Conservation (phyloP, 805 yeast genomes). For the Candida bentonensis region DNA sequence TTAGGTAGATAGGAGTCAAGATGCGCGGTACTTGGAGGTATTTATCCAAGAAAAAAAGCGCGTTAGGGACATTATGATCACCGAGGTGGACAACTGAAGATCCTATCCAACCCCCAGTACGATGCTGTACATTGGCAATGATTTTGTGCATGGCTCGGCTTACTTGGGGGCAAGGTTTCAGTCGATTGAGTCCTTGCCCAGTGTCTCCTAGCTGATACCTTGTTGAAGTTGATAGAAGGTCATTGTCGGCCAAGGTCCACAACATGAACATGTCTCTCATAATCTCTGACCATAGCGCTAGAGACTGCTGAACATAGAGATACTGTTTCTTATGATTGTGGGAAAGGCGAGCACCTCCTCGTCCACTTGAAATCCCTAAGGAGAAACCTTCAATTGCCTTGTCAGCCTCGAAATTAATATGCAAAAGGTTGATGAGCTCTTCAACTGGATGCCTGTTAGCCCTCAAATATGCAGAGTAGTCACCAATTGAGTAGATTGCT, state of each 20-base stretch:
- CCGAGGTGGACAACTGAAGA: constrained; percentile 70
- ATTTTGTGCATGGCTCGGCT: constrained; percentile 59
- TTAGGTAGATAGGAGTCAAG: constrained; percentile 55
- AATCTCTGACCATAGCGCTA: constrained; percentile 61
- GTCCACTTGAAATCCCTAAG: constrained; percentile 52
- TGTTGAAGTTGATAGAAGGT: constrained; percentile 36
- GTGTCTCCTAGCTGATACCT: constrained; percentile 50
- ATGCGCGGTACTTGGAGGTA: constrained; percentile 70
- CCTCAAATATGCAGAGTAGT: constrained; percentile 57
- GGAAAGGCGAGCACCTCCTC: constrained; percentile 55
- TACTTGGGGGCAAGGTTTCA: constrained; percentile 58
- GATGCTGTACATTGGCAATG: constrained; percentile 47
- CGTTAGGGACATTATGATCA: constrained; percentile 75
- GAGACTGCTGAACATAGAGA: constrained; percentile 61
- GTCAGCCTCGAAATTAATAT: constrained; percentile 33
- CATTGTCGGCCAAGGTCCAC: constrained; percentile 68
- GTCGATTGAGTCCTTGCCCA: constrained; percentile 70
- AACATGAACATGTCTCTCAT: constrained; percentile 65
- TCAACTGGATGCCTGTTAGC: constrained; percentile 56
- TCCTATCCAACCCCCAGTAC: constrained; percentile 63
- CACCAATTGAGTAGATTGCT: constrained; percentile 64
- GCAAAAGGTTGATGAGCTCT: constrained; percentile 42
- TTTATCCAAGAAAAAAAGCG: constrained; percentile 64
- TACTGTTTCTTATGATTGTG: constrained; percentile 63
- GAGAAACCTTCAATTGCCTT: constrained; percentile 26